Evolutionary conservation across 1,284 basidiomycete species (phyloP), one percentile per base, ranked within the genome.

Genomic region (Trametes hirsuta): DNA sequence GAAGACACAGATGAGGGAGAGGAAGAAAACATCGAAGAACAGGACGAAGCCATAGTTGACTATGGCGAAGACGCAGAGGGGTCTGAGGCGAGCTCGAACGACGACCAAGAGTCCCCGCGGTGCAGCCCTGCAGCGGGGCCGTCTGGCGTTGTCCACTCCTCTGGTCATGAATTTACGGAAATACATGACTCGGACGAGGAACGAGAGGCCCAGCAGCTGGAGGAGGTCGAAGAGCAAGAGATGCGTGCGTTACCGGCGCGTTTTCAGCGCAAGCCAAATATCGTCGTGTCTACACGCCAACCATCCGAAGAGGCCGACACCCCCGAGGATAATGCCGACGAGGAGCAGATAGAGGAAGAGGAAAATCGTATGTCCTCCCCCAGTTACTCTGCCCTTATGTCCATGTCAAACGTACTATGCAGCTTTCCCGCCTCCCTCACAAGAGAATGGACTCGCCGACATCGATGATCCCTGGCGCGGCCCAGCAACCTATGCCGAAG

Each of bases 401-500:
- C 24, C 22, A 25, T 8, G 39, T 6, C 1, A 12, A 5, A 4
- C 24, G 30, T 4, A 30, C 18, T 30, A 8, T 24, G 6, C 24
- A 65, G 63, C 46, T 0, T 62, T 65, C 22, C 61, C 60, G 11
- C 60, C 63, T 39, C 56, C 39, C 4, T 22, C 49, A 1, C 45
- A 24, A 35, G 35, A 70, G 66, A 21, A 63, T 55, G 55, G 47
- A 11, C 46, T 44, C 1, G 53, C 61, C 18, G 59, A 65, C 39
- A 53, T 83, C 24, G 70, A 64, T n/a, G 81, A 84, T 66, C 79
- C 79, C 34, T 84, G 83, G 83, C 68, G 64, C 39, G 79, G 77
- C 10, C 77, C 81, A 3, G 69, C 70, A 39, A 77, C 70, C 6
- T 84, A 78, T 65, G 82, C 82, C 0, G 78, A 85, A 68, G 81